A percentile compares a stretch with the other conserved stretches of the same genome.
Conservation (phyloP, 1,284 basidiomycete genomes). For the Puccinia coronata region DNA sequence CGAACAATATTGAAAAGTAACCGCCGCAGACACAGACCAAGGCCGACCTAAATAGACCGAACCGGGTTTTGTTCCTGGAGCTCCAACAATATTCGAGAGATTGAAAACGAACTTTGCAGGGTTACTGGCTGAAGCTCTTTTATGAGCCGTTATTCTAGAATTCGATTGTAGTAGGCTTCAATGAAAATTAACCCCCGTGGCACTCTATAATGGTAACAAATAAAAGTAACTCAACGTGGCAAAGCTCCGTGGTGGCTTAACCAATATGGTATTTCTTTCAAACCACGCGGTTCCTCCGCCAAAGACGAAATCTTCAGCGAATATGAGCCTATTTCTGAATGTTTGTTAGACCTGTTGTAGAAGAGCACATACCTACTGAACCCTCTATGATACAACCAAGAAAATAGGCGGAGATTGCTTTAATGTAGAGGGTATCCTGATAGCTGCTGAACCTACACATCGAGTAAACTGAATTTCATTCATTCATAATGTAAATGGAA, state of each 20-base stretch:
- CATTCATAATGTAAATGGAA: background rate
- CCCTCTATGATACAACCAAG: constrained; percentile 39
- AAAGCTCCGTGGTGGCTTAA: constrained; percentile 2
- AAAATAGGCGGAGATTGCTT: constrained; percentile 19
- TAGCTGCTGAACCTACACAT: constrained; percentile 44
- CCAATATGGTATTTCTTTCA: constrained; percentile 12
- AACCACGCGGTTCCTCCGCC: constrained; percentile 37
- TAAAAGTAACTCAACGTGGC: background rate
- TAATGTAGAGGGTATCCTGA: constrained; percentile 40
- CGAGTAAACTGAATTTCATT: constrained; percentile 2
- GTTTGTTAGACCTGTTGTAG: background rate
- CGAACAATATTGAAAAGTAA: constrained; percentile 30
- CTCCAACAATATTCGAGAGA: constrained; percentile 13
- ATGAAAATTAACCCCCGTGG: background rate
- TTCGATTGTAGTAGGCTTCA: background rate
- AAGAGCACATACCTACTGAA: constrained; percentile 30
- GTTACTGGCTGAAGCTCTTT: constrained; percentile 7
- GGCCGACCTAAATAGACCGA: constrained; percentile 42
- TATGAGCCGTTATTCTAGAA: constrained; percentile 41
- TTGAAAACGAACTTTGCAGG: constrained; percentile 33
- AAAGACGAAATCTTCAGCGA: constrained; percentile 39
- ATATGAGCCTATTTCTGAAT: background rate
- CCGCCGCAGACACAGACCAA: constrained; percentile 24
- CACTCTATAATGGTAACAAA: background rate
- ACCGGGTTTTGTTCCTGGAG: constrained; percentile 4